These are phyloP conservation scores for Allium fistulosum DNA, from an alignment of 106 monocot genomes.

Conservation along the genomic window DNA sequence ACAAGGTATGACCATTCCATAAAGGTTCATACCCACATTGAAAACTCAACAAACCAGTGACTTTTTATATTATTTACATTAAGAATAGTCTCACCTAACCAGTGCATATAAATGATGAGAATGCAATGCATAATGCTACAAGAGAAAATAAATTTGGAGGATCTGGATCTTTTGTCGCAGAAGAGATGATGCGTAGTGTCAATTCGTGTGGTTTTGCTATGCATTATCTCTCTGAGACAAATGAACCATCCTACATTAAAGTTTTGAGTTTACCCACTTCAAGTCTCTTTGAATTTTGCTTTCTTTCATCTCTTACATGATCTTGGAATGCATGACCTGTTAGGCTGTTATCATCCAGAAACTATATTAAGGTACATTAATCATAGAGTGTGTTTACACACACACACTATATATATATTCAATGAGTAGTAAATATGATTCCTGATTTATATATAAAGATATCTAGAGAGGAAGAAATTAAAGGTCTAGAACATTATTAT, in stretches of 20 bases:
- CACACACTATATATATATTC: too few species aligned
- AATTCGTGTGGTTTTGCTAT: not conserved
- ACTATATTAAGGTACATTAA: not conserved
- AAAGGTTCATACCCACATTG: too few species aligned
- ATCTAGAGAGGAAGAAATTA: too few species aligned
- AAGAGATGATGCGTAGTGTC: slow-evolving; percentile 12
- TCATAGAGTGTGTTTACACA: not conserved
- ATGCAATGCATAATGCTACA: not conserved
- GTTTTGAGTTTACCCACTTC: not conserved
- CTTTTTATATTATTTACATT: too few species aligned
- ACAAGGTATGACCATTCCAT: too few species aligned
- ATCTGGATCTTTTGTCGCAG: slow-evolving; percentile 15
- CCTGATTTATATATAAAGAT: too few species aligned
- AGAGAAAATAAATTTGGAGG: not conserved
- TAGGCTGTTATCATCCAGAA: not conserved
- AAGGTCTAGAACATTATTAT: too few species aligned
- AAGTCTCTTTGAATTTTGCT: not conserved
- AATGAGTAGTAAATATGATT: too few species aligned
- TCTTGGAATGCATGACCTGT: not conserved
- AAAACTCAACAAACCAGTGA: too few species aligned
- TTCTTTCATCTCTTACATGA: not conserved
- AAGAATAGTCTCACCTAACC: too few species aligned
- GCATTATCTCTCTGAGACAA: slow-evolving; percentile 21
- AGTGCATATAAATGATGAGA: not conserved
- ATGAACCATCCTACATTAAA: not conserved